Percentiles rank a stretch among this genome's conserved stretches.
phyloP scores from a whole-genome alignment of 805 yeast genomes.

The Cyberlindnera nakhonratchasimensis region DNA sequence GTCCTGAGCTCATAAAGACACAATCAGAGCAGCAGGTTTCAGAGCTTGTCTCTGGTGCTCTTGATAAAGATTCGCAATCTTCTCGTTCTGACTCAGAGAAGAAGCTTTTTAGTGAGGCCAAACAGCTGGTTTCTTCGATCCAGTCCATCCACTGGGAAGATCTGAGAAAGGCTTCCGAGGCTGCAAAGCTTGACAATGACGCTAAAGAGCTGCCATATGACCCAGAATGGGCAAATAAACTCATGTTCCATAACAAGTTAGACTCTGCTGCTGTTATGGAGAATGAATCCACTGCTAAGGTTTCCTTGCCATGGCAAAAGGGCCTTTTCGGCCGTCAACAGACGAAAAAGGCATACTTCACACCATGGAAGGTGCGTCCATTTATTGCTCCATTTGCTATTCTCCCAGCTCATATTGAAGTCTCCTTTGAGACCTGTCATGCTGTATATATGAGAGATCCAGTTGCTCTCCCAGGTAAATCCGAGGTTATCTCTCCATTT shows the following conservation, averaged over 20 bases:
- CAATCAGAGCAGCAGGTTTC: slow-evolving; percentile 11
- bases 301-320: slow-evolving; percentile 78
- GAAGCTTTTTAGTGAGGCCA: slow-evolving; percentile 29
- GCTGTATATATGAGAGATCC: slow-evolving; percentile 97
- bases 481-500: slow-evolving; percentile 93
- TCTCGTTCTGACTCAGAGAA: slow-evolving; percentile 29
- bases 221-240: slow-evolving; percentile 47
- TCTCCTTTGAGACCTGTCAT: slow-evolving; percentile 88
- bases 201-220: slow-evolving; percentile 38
- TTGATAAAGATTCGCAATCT: slow-evolving; percentile 18
- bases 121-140: slow-evolving; percentile 23
- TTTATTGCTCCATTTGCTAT: slow-evolving; percentile 91
- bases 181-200: slow-evolving; percentile 25
- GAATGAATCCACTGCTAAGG: slow-evolving; percentile 47
- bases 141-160: slow-evolving; percentile 26
- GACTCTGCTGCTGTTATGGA: slow-evolving; percentile 46
- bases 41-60: slow-evolving; percentile 9
- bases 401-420: slow-evolving; percentile 86
- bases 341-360: slow-evolving; percentile 77
- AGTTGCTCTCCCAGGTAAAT: slow-evolving; percentile 93
- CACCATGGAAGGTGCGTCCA: slow-evolving; percentile 96
- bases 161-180: slow-evolving; percentile 31
- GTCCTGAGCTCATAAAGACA: slow-evolving; percentile 16
- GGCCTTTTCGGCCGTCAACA: slow-evolving; percentile 77
- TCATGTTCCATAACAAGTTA: slow-evolving; percentile 41